Conservation (phyloP, 148 eudicot genomes). For the Rhododendron henanense region DNA sequence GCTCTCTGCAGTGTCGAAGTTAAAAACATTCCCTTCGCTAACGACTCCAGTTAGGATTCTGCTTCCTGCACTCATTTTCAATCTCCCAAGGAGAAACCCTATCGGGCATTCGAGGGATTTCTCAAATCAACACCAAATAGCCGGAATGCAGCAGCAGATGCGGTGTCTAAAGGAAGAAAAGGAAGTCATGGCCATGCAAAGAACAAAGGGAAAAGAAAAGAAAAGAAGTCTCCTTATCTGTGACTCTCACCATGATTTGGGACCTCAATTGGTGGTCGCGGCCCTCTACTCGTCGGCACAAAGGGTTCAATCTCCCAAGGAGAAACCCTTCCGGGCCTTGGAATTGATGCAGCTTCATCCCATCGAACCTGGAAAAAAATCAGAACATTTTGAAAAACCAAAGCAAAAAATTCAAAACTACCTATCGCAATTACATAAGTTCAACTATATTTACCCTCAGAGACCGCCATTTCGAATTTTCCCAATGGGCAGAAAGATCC, state of each 20-base stretch:
- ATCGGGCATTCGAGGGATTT: too few species aligned
- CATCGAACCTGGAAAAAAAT: conserved; percentile 70
- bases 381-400: not conserved
- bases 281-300: conserved; percentile 31
- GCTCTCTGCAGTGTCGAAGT: too few species aligned
- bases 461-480: conserved; percentile 77
- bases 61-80: too few species aligned
- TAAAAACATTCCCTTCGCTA: too few species aligned
- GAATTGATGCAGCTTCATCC: conserved; percentile 81
- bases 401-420: not conserved
- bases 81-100: too few species aligned
- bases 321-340: conserved; percentile 85
- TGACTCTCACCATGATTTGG: conserved; percentile 48
- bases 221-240: not conserved
- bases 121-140: too few species aligned
- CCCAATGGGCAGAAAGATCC: conserved; percentile 60
- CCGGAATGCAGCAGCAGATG: too few species aligned
- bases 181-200: too few species aligned
- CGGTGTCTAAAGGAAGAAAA: too few species aligned
- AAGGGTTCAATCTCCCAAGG: conserved; percentile 95
- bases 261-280: conserved; percentile 23
- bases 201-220: too few species aligned
- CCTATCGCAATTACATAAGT: not conserved
- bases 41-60: too few species aligned
- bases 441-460: conserved; percentile 50